phyloP scores from a whole-genome alignment of 768 basidiomycete genomes.

The Boletus rex-veris region DNA sequence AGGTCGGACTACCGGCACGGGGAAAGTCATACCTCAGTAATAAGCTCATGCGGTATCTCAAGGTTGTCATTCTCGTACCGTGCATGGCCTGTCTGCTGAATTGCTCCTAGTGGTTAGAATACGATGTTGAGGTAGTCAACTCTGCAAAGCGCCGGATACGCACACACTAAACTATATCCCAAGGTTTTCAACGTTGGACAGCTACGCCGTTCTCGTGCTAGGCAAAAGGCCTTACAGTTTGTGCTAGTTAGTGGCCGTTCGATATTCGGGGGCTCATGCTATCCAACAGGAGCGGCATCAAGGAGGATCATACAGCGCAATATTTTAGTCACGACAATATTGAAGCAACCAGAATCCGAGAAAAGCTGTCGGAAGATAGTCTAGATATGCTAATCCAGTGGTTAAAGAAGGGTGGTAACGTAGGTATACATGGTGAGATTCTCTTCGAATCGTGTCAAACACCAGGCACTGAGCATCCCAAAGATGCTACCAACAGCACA shows the following conservation, averaged over 20 bases:
- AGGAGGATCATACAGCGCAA: constrained; percentile 85
- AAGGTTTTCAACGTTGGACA: constrained; percentile 99
- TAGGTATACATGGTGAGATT: constrained; percentile 87
- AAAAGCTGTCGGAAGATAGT: constrained; percentile 85
- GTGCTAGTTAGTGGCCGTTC: constrained; percentile 8
- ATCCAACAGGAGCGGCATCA: constrained; percentile 62
- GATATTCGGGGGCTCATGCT: constrained; percentile 2
- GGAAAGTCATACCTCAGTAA: constrained; percentile 99
- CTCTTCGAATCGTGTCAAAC: background rate
- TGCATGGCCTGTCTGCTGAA: constrained; percentile 5
- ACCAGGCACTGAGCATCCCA: background rate
- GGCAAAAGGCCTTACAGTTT: constrained; percentile 71
- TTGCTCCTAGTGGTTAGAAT: constrained; percentile 88
- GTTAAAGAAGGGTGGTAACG: constrained; percentile 94
- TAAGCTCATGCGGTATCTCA: constrained; percentile 94
- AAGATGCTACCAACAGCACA: constrained; percentile 97
- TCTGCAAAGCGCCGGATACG: background rate
- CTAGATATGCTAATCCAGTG: constrained; percentile 93
- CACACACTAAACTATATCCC: background rate
- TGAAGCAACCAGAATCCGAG: constrained; percentile 72
- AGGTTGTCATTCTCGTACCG: constrained; percentile 46
- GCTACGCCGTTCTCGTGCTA: constrained; percentile 81
- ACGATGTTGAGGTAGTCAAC: constrained; percentile 78
- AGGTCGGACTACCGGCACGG: constrained; percentile 97
- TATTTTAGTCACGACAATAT: constrained; percentile 89